These are phyloP conservation scores for Leccinum truebloodii DNA, from an alignment of 768 basidiomycete species.

Conservation along the genomic window DNA sequence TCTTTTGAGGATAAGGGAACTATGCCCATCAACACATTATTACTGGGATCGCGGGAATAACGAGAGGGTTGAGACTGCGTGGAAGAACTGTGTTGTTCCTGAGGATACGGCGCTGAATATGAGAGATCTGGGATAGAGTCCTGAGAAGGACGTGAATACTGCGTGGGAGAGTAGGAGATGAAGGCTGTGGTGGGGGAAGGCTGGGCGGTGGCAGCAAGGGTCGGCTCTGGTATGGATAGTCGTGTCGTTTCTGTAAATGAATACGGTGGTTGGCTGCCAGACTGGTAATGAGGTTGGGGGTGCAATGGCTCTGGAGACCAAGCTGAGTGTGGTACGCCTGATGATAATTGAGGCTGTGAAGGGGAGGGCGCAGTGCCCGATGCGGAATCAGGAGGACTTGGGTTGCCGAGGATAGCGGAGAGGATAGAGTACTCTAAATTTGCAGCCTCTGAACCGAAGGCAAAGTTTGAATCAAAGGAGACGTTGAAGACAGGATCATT, in stretches of 20 bases:
- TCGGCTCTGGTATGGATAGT: slow-evolving; percentile 35
- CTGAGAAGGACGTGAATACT: slow-evolving; percentile 34
- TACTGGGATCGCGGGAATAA: slow-evolving; percentile 49
- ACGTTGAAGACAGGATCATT: slow-evolving; percentile 61
- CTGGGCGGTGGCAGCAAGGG: slow-evolving; percentile 29
- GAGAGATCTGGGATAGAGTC: slow-evolving; percentile 39
- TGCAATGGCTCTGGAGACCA: slow-evolving; percentile 41
- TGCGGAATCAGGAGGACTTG: slow-evolving; percentile 48
- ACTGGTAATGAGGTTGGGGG: slow-evolving; percentile 34
- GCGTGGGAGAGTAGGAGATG: slow-evolving; percentile 33
- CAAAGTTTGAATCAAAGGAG: slow-evolving; percentile 58
- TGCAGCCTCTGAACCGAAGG: slow-evolving; percentile 87
- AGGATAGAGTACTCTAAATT: slow-evolving; percentile 96
- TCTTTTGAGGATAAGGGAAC: slow-evolving; percentile 31
- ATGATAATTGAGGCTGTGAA: slow-evolving; percentile 26
- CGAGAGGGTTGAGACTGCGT: slow-evolving; percentile 38
- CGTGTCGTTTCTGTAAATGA: slow-evolving; percentile 32
- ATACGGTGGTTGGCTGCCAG: slow-evolving; percentile 18
- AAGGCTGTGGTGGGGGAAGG: slow-evolving; percentile 31
- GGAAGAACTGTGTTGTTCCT: slow-evolving; percentile 25
- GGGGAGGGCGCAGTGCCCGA: slow-evolving; percentile 29
- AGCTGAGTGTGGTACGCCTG: slow-evolving; percentile 32
- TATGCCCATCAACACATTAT: slow-evolving; percentile 39
- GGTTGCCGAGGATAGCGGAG: slow-evolving; percentile 84
- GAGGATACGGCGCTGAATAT: slow-evolving; percentile 34